A percentile compares a stretch with the other conserved stretches of the same genome.
Evolutionary conservation across 192 early-diverging fungal genomes (phyloP).

Genomic region (Mycoemilia scoparia): DNA sequence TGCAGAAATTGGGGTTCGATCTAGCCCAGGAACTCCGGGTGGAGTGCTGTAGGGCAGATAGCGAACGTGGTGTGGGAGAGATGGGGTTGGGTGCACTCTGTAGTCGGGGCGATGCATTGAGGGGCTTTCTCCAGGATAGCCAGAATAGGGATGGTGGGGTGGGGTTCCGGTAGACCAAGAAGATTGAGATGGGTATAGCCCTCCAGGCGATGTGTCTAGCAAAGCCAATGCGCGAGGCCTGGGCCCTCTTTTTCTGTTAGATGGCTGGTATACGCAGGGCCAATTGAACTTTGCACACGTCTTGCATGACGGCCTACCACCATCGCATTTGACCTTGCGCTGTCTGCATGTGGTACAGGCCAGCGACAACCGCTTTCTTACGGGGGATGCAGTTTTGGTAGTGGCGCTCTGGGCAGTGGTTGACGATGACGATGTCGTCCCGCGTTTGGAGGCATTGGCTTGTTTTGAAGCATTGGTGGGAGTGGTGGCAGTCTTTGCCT

Average conservation of each 20-base stretch:
- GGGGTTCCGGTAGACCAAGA: too few species aligned
- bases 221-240: slow-evolving; percentile 32
- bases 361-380: slow-evolving; percentile 28
- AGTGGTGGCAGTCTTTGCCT: background rate
- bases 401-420: slow-evolving; percentile 8
- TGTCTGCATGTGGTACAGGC: slow-evolving; percentile 30
- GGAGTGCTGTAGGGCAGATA: too few species aligned
- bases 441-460: background rate
- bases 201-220: too few species aligned
- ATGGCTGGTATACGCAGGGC: slow-evolving; percentile 64
- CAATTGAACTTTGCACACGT: slow-evolving; percentile 52
- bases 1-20: too few species aligned
- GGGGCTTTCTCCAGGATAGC: too few species aligned
- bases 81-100: too few species aligned
- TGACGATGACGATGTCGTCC: background rate
- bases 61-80: too few species aligned
- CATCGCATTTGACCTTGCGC: slow-evolving; percentile 65
- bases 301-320: slow-evolving; percentile 55
- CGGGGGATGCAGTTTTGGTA: slow-evolving; percentile 24
- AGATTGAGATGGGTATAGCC: too few species aligned
- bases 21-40: too few species aligned
- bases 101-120: too few species aligned
- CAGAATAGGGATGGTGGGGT: too few species aligned
- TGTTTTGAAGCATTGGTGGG: background rate
- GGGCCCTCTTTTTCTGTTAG: slow-evolving; percentile 76